phyloP scores from a whole-genome alignment of 1,139 yeast species.

The Protomyces gravidus region DNA sequence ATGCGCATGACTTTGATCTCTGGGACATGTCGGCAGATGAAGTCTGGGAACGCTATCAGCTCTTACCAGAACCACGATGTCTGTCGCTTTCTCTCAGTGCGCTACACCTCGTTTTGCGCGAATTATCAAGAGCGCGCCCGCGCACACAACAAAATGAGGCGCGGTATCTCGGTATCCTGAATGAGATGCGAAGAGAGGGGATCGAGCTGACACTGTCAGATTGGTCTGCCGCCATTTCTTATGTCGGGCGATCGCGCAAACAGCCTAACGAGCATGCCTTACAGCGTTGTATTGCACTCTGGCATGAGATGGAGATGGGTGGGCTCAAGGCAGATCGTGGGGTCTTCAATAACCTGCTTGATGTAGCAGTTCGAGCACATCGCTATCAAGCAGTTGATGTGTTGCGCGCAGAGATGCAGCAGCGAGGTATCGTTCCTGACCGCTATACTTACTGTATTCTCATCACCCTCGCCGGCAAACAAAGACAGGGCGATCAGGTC shows the following conservation, averaged over 20 bases:
- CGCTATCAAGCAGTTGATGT: slow-evolving; percentile 15
- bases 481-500: slow-evolving; percentile 7
- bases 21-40: slow-evolving; percentile 26
- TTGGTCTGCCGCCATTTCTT: slow-evolving; percentile 19
- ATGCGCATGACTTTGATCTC: slow-evolving; percentile 11
- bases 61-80: slow-evolving; percentile 17
- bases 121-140: slow-evolving; percentile 13
- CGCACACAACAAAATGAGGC: slow-evolving; percentile 4
- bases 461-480: slow-evolving; percentile 5
- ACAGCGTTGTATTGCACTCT: slow-evolving; percentile 1
- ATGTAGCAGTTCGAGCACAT: slow-evolving; percentile 17
- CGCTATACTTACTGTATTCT: slow-evolving; percentile 20
- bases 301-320: slow-evolving; percentile 27
- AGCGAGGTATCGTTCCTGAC: slow-evolving; percentile 8
- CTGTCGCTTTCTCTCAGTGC: slow-evolving; percentile 7
- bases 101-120: not conserved
- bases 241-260: slow-evolving; percentile 9
- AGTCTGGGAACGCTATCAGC: slow-evolving; percentile 2
- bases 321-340: slow-evolving; percentile 9
- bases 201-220: not conserved
- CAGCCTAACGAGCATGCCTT: not conserved
- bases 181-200: slow-evolving; percentile 16
- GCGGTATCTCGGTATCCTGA: slow-evolving; percentile 1
- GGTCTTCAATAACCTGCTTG: slow-evolving; percentile 25
- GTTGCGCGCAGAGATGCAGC: slow-evolving; percentile 12